Base-by-base conservation (phyloP, 2,329 filamentous ascomycete species). In the Colletotrichum viniferum region DNA sequence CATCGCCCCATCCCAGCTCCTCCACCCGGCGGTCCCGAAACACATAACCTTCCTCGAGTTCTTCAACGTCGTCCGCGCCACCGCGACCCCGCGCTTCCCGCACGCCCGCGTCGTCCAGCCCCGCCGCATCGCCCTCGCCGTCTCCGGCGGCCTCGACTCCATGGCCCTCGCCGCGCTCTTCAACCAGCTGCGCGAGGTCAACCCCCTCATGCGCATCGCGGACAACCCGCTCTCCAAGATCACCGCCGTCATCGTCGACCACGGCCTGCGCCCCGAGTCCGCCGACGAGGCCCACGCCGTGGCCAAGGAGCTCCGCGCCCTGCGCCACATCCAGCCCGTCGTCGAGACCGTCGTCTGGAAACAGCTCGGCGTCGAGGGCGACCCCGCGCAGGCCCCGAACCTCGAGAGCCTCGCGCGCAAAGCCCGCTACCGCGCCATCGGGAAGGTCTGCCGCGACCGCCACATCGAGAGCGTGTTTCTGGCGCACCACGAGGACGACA, bases 81-180 rank as follows among this genome's bases (percentile, higher is more conserved):
- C 84, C 76, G 88, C 88, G 78, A 83, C 82, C 32, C 88, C 88
- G 13, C 86, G 88, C n/a, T 91, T 89, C 79, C 87, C 87, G 4
- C 79, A 81, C 28, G 83, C 83, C 21, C 83, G 84, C 56, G 79
- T 78, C 52, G 79, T 81, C 14, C 77, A 78, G 56, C 80, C 81
- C 32, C 85, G 86, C 73, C 82, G 81, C 9, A 84, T 90, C 78
- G 93, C 90, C 69, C 86, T 98, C 74, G 97, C 96, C 18, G 88
- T 98, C 76, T 98, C 96, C 81, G 97, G 97, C 28, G 97, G 97
- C 9, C 94, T 97, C 52, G 97, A 99, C 84, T 98, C 96, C n/a
- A 99, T 98, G 96, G 96, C 96, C 32, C 88, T 99, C 76, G 95
- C 96, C 71, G 92, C 88, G 76, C 89, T 98, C 43, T 95, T 94